Evolutionary conservation across 176 grass and related monocot species (phyloP), one percentile per base, ranked within the genome.

Genomic region (Ampelocalamus luodianensis): DNA sequence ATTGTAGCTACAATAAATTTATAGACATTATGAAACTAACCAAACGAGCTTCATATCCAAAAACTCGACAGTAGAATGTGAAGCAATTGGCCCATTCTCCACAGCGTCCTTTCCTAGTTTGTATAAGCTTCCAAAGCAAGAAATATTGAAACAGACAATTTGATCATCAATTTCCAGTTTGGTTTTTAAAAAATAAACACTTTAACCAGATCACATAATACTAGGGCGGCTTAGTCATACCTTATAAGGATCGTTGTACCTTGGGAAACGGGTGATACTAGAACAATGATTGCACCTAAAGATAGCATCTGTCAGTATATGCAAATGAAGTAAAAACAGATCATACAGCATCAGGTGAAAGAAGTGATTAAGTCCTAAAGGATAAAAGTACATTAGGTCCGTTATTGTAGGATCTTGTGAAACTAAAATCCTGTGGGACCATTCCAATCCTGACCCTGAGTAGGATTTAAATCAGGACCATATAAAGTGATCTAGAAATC

Each of bases 81-180:
- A 98, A 98, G 86, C 96, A 98, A 87, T 98, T 95, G 40, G 96
- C 93, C 96, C 96, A 98, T 90, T 98, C 96, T 80, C 96, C 96
- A 86, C 96, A 98, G 5, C 96, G 96, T 11, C 96, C 96, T 82
- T 80, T 92, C 85, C 88, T 98, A 82, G 89, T 98, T 94, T 98
- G 85, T 82, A 95, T 37, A 88, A 98, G 96, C 96, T 98, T 87
- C 65, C 58, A 85, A 51, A 63, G 72, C 13, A 72, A 90, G 55
- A 68, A 60, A 68, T 36, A 76, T 76, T 77, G 55, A 83, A 79
- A 73, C 22, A 86, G 17, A 59, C 39, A 85, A 74, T 37, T 76
- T 40, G 50, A 60, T 23, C 48, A 55, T 89, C 42, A 82, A 42
- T 85, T 76, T 58, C 36, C 7, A 77, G 1, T 75, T 82, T 78